Percentiles rank a stretch among this genome's conserved stretches.
Conservation (phyloP, 202 grass and related monocot species). For the Tripidium arundinaceum region DNA sequence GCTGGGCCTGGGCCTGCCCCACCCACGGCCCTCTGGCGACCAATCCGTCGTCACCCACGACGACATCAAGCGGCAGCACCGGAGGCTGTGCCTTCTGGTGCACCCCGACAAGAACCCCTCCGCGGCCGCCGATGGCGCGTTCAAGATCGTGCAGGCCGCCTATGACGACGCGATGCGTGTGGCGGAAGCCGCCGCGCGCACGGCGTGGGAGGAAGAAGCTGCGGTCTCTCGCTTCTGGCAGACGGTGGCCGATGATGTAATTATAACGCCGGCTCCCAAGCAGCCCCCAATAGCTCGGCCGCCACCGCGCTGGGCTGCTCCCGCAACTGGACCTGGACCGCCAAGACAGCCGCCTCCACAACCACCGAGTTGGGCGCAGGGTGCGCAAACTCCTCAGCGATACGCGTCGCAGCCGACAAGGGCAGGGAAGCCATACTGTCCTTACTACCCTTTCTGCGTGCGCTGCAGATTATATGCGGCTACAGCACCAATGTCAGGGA, state of each 20-base stretch:
- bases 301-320: not conserved
- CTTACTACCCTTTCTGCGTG: not conserved
- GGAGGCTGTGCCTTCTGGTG: slow-evolving; percentile 1
- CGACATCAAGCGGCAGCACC: not conserved
- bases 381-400: too few relatives aligned
- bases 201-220: not conserved
- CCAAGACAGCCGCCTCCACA: too few relatives aligned
- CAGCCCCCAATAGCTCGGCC: not conserved
- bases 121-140: not conserved
- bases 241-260: not conserved
- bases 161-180: not conserved
- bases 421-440: not conserved
- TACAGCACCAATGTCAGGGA: not conserved
- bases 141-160: not conserved
- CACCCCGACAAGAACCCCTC: slow-evolving; percentile 6
- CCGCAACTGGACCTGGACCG: too few relatives aligned
- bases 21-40: not conserved
- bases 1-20: not conserved
- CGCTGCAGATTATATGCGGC: not conserved
- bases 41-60: not conserved
- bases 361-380: too few relatives aligned
- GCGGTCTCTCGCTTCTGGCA: not conserved
- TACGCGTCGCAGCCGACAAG: too few relatives aligned
- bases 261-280: not conserved
- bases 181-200: too few relatives aligned